Percentiles rank a stretch among this genome's conserved stretches.
Evolutionary conservation across 371 early-diverging fungal genomes (phyloP).

Genomic region (Dinochytrium kinnereticum): DNA sequence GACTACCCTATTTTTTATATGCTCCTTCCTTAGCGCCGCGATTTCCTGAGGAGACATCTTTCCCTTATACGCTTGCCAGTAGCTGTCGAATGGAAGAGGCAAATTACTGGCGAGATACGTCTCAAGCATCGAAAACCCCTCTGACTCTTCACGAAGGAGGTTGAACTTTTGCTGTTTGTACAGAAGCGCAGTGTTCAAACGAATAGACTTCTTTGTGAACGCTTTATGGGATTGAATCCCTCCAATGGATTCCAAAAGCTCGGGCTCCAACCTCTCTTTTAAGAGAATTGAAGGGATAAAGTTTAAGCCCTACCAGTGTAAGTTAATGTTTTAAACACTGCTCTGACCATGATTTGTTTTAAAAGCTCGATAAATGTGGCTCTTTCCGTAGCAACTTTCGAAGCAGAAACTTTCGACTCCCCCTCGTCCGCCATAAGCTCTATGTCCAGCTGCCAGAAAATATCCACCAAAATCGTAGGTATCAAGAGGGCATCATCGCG

Average conservation of each 20-base stretch:
- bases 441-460: conserved; percentile 28
- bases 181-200: conserved; percentile 58
- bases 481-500: conserved; percentile 9
- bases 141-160: conserved; percentile 82
- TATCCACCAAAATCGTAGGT: conserved; percentile 14
- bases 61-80: conserved; percentile 28
- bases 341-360: background rate
- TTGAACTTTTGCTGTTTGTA: conserved; percentile 94
- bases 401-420: background rate
- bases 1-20: conserved; percentile 42
- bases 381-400: background rate
- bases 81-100: conserved; percentile 34
- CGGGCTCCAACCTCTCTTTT: conserved; percentile 45
- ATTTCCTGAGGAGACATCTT: conserved; percentile 3
- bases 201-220: conserved; percentile 64
- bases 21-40: conserved; percentile 15
- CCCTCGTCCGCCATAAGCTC: conserved; percentile 19
- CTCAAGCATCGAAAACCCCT: conserved; percentile 85
- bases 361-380: background rate
- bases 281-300: conserved; percentile 37
- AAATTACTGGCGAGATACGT: conserved; percentile 60
- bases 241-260: conserved; percentile 59
- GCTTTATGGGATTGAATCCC: conserved; percentile 51
- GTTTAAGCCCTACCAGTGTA: conserved; percentile 4
- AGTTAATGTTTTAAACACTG: background rate